phyloP scores from a whole-genome alignment of 1,139 yeast genomes.

The Kurtzmaniella natalensis region DNA sequence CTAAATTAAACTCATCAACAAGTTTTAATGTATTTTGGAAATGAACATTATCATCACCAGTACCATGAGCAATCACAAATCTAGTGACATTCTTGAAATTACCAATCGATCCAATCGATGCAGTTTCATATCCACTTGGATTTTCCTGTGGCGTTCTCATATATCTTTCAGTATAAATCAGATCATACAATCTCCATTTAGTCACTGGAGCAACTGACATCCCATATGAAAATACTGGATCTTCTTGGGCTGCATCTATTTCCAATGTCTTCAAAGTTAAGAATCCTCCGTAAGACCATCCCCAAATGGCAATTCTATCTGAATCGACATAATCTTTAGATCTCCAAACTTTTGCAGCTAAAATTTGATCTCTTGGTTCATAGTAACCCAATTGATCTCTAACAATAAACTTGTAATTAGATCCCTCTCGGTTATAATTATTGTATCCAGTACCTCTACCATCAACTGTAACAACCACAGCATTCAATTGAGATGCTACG shows the following conservation, averaged over 20 bases:
- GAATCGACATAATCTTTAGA: constrained; percentile 52
- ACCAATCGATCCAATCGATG: constrained; percentile 50
- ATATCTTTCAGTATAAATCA: constrained; percentile 75
- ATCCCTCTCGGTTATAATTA: constrained; percentile 32
- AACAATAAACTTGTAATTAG: constrained; percentile 57
- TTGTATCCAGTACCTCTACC: constrained; percentile 82
- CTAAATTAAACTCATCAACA: constrained; percentile 56
- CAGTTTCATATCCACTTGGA: constrained; percentile 48
- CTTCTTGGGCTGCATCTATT: constrained; percentile 50
- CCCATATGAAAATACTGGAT: constrained; percentile 62
- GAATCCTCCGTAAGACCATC: constrained; percentile 85
- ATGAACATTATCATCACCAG: constrained; percentile 82
- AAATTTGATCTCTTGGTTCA: constrained; percentile 68
- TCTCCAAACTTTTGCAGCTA: constrained; percentile 61
- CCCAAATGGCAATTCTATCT: constrained; percentile 66
- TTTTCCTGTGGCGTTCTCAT: constrained; percentile 68
- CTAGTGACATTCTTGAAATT: constrained; percentile 48
- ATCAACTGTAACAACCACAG: constrained; percentile 75
- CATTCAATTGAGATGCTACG: constrained; percentile 63
- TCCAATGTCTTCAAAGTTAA: constrained; percentile 72
- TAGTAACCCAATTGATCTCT: constrained; percentile 62
- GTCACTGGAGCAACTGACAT: constrained; percentile 82
- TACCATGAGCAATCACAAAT: constrained; percentile 71
- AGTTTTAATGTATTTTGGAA: constrained; percentile 66
- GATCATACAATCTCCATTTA: constrained; percentile 70